Base-by-base conservation (phyloP, 108 stramenopile genomes). In the Cafeteria roenbergensis region DNA sequence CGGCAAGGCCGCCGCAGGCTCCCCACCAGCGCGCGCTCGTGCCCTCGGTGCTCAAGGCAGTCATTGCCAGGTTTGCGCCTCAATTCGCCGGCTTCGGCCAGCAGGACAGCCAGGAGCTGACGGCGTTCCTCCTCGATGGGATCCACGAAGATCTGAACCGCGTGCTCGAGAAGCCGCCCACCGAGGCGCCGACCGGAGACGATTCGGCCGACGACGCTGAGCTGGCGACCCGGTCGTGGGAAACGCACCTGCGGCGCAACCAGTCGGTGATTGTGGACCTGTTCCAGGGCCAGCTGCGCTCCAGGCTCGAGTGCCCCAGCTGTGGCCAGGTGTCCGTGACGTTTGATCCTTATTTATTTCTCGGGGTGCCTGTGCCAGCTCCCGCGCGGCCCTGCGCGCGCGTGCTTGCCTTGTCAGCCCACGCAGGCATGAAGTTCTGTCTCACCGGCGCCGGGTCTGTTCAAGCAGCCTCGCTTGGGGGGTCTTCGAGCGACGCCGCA, bases 301-400 rank as follows among this genome's bases (percentile, higher is more conserved):
- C 84, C 69, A 85, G 84, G 20, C 81, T 88, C 66, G 75, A 60
- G 37, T 95, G 94, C 66, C 87, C 90, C 29, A 57, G 75, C 2
- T 89, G 88, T 59, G 78, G 83, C 0, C 79, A 79, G 53, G 63
- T 52, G 8, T 81, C 81, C 64, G 86, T 90, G 31, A 87, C 84
- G 51, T 95, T 95, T 61, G 94, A 95, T 57, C 88, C 94, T 8
- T 93, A 92, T 74, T 91, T 91, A 90, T 91, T 86, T 57, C 63
- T 95, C 70, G 87, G 90, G 26, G 62, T 95, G 1, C 94, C 94
- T 25, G 79, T 99, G 60, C 93, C 38, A 4, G 93, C 53, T 88
- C 92, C 14, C 38, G 31, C 55, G 35, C 55, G 29, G 69, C 64
- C 57, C n/a, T n/a, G n/a, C n/a, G n/a, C n/a, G n/a, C n/a, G n/a